Conservation (phyloP, 352 stramenopile genomes). For the Phytophthora pluvialis region DNA sequence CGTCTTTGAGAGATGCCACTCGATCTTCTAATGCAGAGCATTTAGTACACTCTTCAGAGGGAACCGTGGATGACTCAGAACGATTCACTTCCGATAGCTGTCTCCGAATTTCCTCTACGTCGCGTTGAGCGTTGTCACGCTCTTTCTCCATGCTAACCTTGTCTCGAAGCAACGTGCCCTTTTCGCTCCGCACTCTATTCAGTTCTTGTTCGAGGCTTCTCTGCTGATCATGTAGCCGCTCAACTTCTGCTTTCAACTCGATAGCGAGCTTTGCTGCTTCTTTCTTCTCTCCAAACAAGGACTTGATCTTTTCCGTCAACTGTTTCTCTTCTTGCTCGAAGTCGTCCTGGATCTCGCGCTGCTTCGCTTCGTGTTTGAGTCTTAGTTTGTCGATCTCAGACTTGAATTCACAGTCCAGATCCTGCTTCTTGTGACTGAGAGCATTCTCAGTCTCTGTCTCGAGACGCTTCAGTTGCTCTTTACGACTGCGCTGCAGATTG, state of each 20-base stretch:
- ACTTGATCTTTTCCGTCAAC: slow-evolving; percentile 41
- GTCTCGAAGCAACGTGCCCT: slow-evolving; percentile 10
- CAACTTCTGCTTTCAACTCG: slow-evolving; percentile 41
- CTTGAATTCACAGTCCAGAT: slow-evolving; percentile 62
- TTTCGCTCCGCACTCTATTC: slow-evolving; percentile 21
- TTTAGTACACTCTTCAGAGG: slow-evolving; percentile 12
- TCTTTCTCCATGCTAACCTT: slow-evolving; percentile 27
- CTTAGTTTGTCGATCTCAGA: slow-evolving; percentile 51
- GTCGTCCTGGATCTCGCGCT: slow-evolving; percentile 52
- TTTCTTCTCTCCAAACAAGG: slow-evolving; percentile 35
- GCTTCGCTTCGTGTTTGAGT: slow-evolving; percentile 45
- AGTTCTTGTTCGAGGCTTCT: slow-evolving; percentile 32
- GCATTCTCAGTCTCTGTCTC: slow-evolving; percentile 56
- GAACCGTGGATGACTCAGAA: not conserved
- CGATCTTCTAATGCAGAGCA: slow-evolving; percentile 17
- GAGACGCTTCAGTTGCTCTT: slow-evolving; percentile 71
- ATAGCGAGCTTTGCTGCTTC: slow-evolving; percentile 19
- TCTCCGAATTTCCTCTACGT: slow-evolving; percentile 18
- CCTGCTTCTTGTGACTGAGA: slow-evolving; percentile 56
- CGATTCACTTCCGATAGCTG: slow-evolving; percentile 15
- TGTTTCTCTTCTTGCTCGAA: slow-evolving; percentile 45
- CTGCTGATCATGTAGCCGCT: slow-evolving; percentile 27
- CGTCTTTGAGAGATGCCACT: slow-evolving; percentile 19
- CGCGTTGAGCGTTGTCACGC: slow-evolving; percentile 1
- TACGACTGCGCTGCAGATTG: slow-evolving; percentile 50